phyloP scores from a whole-genome alignment of 805 yeast species.

The Wickerhamomyces pijperi region DNA sequence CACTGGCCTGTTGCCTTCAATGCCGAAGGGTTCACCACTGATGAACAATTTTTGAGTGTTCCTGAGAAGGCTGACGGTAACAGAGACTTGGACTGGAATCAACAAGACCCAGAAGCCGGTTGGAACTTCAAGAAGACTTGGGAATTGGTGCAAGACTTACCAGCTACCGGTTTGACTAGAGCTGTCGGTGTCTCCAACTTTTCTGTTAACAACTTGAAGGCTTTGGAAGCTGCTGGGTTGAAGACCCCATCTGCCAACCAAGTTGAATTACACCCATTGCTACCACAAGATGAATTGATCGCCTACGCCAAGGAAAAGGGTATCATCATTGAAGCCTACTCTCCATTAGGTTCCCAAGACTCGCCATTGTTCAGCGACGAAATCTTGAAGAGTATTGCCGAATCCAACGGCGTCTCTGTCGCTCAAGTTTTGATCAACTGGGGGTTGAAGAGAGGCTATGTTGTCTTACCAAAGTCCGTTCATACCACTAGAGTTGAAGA shows the following conservation, averaged over 20 bases:
- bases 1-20: conserved; percentile 71
- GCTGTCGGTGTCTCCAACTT: conserved; percentile 17
- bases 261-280: conserved; percentile 14
- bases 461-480: conserved; percentile 40
- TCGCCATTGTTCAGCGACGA: conserved; percentile 21
- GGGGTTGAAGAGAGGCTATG: conserved; percentile 48
- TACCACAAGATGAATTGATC: conserved; percentile 13
- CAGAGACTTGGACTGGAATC: conserved; percentile 41
- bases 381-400: conserved; percentile 31
- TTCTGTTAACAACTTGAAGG: conserved; percentile 11
- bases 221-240: conserved; percentile 6
- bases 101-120: neutral
- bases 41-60: conserved; percentile 4
- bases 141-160: conserved; percentile 12
- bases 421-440: conserved; percentile 47
- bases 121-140: conserved; percentile 27
- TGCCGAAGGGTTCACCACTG: conserved; percentile 24
- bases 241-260: conserved; percentile 14
- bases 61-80: conserved; percentile 26
- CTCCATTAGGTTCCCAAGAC: conserved; percentile 11
- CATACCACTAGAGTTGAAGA: conserved; percentile 28
- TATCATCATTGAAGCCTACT: conserved; percentile 10
- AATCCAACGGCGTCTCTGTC: conserved; percentile 27
- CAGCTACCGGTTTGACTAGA: conserved; percentile 8
- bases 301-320: conserved; percentile 8